Evolutionary conservation across 208 protist species (phyloP), one percentile per base, ranked within the genome.

Genomic region (Trypanosoma mega): DNA sequence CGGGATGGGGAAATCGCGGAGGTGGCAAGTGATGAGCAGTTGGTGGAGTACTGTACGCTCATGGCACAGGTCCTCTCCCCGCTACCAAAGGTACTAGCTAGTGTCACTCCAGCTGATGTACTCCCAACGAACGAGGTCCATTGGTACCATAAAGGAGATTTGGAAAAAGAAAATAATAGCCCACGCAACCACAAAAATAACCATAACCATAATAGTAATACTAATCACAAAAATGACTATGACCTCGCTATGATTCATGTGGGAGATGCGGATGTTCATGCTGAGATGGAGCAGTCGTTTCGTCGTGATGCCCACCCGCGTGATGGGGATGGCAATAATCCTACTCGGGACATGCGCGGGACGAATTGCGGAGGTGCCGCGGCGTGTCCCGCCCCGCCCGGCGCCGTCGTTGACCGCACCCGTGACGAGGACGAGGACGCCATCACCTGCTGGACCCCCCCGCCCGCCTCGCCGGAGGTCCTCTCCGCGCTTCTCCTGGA

Each of bases 41-140:
- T 90, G 26, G 64, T 88, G 2, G 82, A 94, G 61, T 85, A 79
- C 57, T 83, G 80, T 27, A 76, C 59, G 29, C 39, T 90, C 8
- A 63, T 89, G 21, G 72, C 73, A 2, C 80, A 82, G 59, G 44
- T 90, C n/a, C 68, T 94, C 21, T 73, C 78, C 16, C 80, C 80
- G 0, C 71, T 94, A 27, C 82, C 88, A 6, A 85, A 89, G 50
- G 64, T 89, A 26, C 66, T 94, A 43, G 55, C 5, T 24, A 63
- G 11, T 51, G 37, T 39, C 47, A 11, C 29, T 44, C 39, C 54
- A 20, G 29, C 30, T 16, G 30, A 9, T 14, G 18, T 30, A 26
- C 18, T 21, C 3, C 39, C 43, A 34, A 21, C 7, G 43, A 27
- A 20, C 2, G 43, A n/a, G 34, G 34, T 12, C 8, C 27, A 47